Evolutionary conservation across 768 basidiomycete species (phyloP).

Genomic region (Mycena floridula): DNA sequence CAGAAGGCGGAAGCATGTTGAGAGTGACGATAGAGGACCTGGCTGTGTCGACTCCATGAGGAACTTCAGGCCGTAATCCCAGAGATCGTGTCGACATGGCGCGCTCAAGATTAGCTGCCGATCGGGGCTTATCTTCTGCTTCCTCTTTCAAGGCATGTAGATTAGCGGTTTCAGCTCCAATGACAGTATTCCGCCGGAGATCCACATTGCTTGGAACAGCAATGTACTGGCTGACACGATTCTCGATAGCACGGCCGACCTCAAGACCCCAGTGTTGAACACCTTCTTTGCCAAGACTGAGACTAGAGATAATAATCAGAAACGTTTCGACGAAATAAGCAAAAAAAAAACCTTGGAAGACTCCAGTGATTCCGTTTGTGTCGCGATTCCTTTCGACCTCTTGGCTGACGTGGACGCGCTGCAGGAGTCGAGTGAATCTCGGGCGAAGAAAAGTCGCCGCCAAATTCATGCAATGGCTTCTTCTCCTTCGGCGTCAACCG

Average conservation of each 20-base stretch:
- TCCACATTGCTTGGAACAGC: slow-evolving; percentile 35
- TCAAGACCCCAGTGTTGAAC: slow-evolving; percentile 49
- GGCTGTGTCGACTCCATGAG: slow-evolving; percentile 40
- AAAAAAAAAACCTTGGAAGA: slow-evolving; percentile 49
- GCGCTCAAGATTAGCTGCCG: slow-evolving; percentile 20
- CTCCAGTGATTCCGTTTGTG: slow-evolving; percentile 63
- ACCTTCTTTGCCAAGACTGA: slow-evolving; percentile 57
- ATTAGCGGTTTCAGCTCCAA: slow-evolving; percentile 32
- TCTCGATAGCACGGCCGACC: slow-evolving; percentile 43
- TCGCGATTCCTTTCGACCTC: slow-evolving; percentile 37
- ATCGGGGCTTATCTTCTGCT: slow-evolving; percentile 11
- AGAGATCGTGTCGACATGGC: slow-evolving; percentile 36
- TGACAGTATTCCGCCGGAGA: slow-evolving; percentile 41
- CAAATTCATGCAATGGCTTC: slow-evolving; percentile 36
- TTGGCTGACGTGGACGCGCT: slow-evolving; percentile 18
- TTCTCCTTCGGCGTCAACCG: slow-evolving; percentile 30
- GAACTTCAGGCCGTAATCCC: slow-evolving; percentile 46
- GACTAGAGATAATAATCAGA: slow-evolving; percentile 28
- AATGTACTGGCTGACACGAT: slow-evolving; percentile 31
- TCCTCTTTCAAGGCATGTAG: slow-evolving; percentile 37
- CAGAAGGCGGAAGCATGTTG: slow-evolving; percentile 38
- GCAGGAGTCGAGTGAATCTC: slow-evolving; percentile 61
- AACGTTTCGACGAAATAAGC: slow-evolving; percentile 3
- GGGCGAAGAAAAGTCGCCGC: slow-evolving; percentile 48
- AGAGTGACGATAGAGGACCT: slow-evolving; percentile 44